Evolutionary conservation across 352 stramenopile species (phyloP), one percentile per base, ranked within the genome.

Genomic region (Stramenopiles sp.): DNA sequence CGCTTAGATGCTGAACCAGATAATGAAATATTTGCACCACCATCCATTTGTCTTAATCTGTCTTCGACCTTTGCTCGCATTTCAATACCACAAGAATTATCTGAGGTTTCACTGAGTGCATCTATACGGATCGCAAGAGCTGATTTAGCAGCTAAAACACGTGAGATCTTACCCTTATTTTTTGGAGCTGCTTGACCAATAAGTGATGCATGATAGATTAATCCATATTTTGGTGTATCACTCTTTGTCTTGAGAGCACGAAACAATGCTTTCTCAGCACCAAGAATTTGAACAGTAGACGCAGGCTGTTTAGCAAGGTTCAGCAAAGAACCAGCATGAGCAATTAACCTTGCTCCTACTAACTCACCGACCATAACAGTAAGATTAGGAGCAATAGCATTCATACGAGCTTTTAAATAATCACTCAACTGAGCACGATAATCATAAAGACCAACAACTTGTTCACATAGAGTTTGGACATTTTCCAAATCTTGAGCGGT

Each of bases 251-350:
- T 99, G 17, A 99, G 70, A 18, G 87, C 87, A 29, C 87, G 72
- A 64, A 99, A 99, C 20, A 99, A 64, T 41, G 85, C 87, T 64
- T 99, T 99, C 59, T 99, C 87, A n/a, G 87, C 87, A 48, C 87
- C 87, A 8, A 99, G 60, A 55, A 99, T 99, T 58, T 99, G 87
- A 29, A 99, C 81, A 6, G 87, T 99, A 38, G 83, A 97, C 23
- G 87, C 87, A 10, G 87, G 86, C 50, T 73, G 89, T 60, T 99
- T 98, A 51, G 87, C 85, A 38, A 99, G 57, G 54, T 91, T 95
- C 44, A 80, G 93, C 35, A 99, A 60, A 44, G 77, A 94, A 34
- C 40, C 60, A 43, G 88, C 84, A 62, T 99, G 91, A 43, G 84
- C 92, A 48, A 99, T 99, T n/a, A 99, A 67, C 24, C 87, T 66